These are phyloP conservation scores for Corrigiola litoralis DNA, from an alignment of 179 eudicot genomes.

Conservation along the genomic window DNA sequence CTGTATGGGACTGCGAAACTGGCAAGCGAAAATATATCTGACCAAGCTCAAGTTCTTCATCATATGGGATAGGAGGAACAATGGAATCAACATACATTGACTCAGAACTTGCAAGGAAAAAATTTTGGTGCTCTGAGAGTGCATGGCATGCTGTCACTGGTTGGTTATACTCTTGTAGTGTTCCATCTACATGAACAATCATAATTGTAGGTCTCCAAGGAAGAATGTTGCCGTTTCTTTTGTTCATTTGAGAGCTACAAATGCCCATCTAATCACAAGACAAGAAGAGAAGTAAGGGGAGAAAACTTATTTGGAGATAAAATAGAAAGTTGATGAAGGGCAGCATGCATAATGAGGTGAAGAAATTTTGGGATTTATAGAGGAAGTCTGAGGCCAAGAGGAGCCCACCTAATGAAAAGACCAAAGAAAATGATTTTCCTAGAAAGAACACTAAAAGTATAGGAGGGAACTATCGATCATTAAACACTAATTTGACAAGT, in stretches of 20 bases:
- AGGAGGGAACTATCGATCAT: not conserved
- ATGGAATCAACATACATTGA: conserved; percentile 32
- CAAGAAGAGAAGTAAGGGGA: not conserved
- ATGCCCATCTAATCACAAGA: conserved; percentile 20
- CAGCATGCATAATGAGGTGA: conserved; percentile 6
- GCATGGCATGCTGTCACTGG: conserved; percentile 23
- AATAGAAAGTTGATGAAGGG: not conserved
- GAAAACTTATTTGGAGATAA: not conserved
- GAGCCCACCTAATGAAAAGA: conserved; percentile 20
- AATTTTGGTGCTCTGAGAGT: conserved; percentile 8
- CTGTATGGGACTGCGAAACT: conserved; percentile 15
- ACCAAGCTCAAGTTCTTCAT: conserved; percentile 35
- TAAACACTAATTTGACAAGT: conserved; percentile 11
- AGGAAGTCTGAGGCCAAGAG: conserved; percentile 3
- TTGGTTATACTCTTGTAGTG: conserved; percentile 22
- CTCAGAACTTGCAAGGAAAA: conserved; percentile 30
- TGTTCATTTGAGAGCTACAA: conserved; percentile 31
- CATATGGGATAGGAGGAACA: conserved; percentile 14
- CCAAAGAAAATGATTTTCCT: conserved; percentile 6
- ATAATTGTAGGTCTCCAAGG: conserved; percentile 18
- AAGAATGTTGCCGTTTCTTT: conserved; percentile 22
- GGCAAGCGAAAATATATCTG: conserved; percentile 41
- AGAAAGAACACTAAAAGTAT: not conserved
- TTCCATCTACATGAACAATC: conserved; percentile 33
- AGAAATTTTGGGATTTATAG: conserved; percentile 17